Percentiles rank a stretch among this genome's conserved stretches.
phyloP scores from a whole-genome alignment of 2,329 filamentous ascomycete genomes.

The Phyllachora maydis region DNA sequence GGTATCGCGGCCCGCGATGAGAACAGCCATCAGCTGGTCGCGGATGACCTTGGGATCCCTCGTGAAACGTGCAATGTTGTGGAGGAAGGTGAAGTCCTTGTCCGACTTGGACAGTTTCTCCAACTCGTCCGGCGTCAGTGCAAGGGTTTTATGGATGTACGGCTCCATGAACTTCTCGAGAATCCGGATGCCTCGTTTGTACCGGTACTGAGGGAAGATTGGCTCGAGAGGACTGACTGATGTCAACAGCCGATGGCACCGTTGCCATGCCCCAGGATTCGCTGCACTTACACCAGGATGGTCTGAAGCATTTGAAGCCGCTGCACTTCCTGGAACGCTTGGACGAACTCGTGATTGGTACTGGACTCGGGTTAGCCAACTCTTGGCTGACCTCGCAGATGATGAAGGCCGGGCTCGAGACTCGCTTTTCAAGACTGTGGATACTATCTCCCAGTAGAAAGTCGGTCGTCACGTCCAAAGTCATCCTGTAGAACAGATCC shows the following conservation, averaged over 20 bases:
- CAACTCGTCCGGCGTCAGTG: slow-evolving; percentile 41
- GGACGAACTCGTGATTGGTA: slow-evolving; percentile 38
- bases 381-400: background rate
- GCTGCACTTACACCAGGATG: slow-evolving; percentile 14
- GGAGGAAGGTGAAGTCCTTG: slow-evolving; percentile 53
- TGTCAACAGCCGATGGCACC: background rate
- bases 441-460: slow-evolving; percentile 44
- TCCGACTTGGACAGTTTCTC: slow-evolving; percentile 48
- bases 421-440: slow-evolving; percentile 19
- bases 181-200: slow-evolving; percentile 37
- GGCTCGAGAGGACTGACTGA: slow-evolving; percentile 30
- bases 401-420: background rate
- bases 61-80: slow-evolving; percentile 52
- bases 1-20: slow-evolving; percentile 52
- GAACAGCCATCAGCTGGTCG: slow-evolving; percentile 55
- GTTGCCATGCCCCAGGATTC: background rate
- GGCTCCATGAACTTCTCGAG: slow-evolving; percentile 51
- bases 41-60: slow-evolving; percentile 40
- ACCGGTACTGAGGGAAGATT: slow-evolving; percentile 35
- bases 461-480: slow-evolving; percentile 45
- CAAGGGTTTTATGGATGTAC: slow-evolving; percentile 46
- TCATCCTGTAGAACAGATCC: slow-evolving; percentile 42
- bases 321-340: slow-evolving; percentile 51
- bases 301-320: slow-evolving; percentile 43
- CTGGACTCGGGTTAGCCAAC: slow-evolving; percentile 12